phyloP scores from a whole-genome alignment of 306 rosid species.

The Castanopsis chinensis region DNA sequence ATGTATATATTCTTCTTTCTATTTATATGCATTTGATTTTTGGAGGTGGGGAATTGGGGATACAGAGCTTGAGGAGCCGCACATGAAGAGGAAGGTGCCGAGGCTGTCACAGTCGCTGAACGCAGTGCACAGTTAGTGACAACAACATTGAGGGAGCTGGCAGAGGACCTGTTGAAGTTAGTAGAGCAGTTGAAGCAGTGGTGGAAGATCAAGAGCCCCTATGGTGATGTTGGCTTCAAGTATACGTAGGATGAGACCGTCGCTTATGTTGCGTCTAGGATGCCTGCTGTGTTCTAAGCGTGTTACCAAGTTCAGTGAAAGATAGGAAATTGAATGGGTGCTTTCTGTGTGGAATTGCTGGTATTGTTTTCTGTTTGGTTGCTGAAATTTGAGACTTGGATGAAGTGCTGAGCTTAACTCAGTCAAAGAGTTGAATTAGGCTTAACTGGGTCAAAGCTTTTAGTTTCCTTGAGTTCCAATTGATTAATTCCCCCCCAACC shows the following conservation, averaged over 20 bases:
- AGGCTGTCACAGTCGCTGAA: slow-evolving; percentile 70
- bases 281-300: slow-evolving; percentile 97
- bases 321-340: not conserved
- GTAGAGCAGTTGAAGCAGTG: slow-evolving; percentile 68
- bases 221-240: slow-evolving; percentile 81
- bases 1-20: not conserved
- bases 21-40: not conserved
- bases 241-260: slow-evolving; percentile 71
- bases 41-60: not conserved
- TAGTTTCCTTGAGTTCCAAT: slow-evolving; percentile 8
- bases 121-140: slow-evolving; percentile 52
- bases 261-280: slow-evolving; percentile 87
- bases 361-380: not conserved
- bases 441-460: slow-evolving; percentile 1
- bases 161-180: slow-evolving; percentile 79
- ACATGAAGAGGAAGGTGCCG: slow-evolving; percentile 79
- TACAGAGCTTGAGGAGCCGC: slow-evolving; percentile 78
- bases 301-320: slow-evolving; percentile 63
- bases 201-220: slow-evolving; percentile 89
- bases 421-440: not conserved
- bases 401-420: not conserved
- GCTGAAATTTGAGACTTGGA: not conserved
- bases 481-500: not conserved
- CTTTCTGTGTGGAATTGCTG: not conserved
- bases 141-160: slow-evolving; percentile 60